phyloP scores from a whole-genome alignment of 1,284 basidiomycete species.

The Malassezia yamatoensis region DNA sequence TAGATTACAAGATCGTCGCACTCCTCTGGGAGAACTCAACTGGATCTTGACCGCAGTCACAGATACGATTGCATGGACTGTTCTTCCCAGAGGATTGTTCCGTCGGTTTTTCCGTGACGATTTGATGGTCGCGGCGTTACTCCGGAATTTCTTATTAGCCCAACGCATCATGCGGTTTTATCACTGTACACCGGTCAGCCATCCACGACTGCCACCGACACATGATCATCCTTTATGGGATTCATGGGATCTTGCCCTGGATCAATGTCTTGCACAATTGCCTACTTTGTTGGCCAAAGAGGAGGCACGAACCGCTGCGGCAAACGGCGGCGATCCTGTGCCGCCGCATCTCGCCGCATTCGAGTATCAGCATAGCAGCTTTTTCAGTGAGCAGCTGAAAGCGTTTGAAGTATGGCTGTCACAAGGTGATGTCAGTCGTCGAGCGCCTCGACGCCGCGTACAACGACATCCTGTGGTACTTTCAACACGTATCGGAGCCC shows the following conservation, averaged over 20 bases:
- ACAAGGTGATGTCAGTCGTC: slow-evolving; percentile 49
- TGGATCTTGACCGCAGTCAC: slow-evolving; percentile 99
- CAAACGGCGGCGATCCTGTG: slow-evolving; percentile 43
- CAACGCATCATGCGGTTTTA: slow-evolving; percentile 98
- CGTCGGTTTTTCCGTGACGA: slow-evolving; percentile 90
- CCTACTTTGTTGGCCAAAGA: slow-evolving; percentile 68
- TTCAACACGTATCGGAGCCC: slow-evolving; percentile 52
- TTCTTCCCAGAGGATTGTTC: slow-evolving; percentile 84
- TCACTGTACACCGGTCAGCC: slow-evolving; percentile 89
- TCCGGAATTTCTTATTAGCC: slow-evolving; percentile 90
- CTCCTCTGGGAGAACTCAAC: slow-evolving; percentile 90
- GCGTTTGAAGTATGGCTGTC: slow-evolving; percentile 94
- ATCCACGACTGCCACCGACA: slow-evolving; percentile 79
- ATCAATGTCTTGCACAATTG: slow-evolving; percentile 84
- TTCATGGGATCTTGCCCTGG: slow-evolving; percentile 94
- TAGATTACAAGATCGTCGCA: slow-evolving; percentile 86
- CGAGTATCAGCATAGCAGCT: slow-evolving; percentile 74
- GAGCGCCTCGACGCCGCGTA: slow-evolving; percentile 33
- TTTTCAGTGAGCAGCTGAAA: slow-evolving; percentile 91
- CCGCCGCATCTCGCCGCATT: slow-evolving; percentile 47
- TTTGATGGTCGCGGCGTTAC: slow-evolving; percentile 85
- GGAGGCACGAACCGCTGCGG: slow-evolving; percentile 52
- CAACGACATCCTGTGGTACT: slow-evolving; percentile 64
- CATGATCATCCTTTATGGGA: slow-evolving; percentile 94
- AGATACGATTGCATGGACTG: slow-evolving; percentile 97